Conservation (phyloP, 169 alveolate genomes). For the Babesia ovis region DNA sequence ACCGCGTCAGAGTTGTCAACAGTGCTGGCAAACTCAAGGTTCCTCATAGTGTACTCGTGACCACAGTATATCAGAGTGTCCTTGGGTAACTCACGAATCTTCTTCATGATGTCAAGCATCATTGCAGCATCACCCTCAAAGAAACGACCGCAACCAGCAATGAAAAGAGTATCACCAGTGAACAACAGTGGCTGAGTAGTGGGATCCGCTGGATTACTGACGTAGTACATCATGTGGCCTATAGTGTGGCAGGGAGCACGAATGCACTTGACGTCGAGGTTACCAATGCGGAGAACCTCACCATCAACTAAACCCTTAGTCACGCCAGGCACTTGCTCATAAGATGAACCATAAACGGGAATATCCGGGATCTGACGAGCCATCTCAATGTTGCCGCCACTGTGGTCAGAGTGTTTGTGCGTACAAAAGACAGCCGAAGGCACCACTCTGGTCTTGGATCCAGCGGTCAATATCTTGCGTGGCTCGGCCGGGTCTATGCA, state of each 20-base stretch:
- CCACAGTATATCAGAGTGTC: constrained; percentile 92
- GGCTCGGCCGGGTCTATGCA: constrained; percentile 72
- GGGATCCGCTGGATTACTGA: constrained; percentile 55
- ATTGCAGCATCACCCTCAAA: constrained; percentile 90
- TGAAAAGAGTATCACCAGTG: constrained; percentile 91
- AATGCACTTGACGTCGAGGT: constrained; percentile 74
- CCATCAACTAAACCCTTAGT: constrained; percentile 79
- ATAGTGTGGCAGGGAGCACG: constrained; percentile 94
- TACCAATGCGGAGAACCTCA: constrained; percentile 63
- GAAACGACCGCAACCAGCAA: constrained; percentile 94
- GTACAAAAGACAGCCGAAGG: constrained; percentile 49
- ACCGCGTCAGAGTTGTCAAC: constrained; percentile 48
- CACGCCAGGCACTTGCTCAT: constrained; percentile 86
- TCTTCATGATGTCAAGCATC: constrained; percentile 78
- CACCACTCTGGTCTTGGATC: neutral
- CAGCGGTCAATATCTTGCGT: constrained; percentile 19
- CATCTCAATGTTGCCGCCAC: constrained; percentile 83
- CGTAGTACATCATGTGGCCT: constrained; percentile 91
- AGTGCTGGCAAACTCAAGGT: constrained; percentile 70
- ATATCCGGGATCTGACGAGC: constrained; percentile 72
- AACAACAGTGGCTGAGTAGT: constrained; percentile 67
- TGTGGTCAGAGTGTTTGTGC: constrained; percentile 69
- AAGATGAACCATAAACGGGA: constrained; percentile 85
- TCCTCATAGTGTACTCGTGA: constrained; percentile 90
- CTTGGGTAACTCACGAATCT: constrained; percentile 72